Evolutionary conservation across 179 eudicot species (phyloP).

Genomic region (Camellia oleifera): DNA sequence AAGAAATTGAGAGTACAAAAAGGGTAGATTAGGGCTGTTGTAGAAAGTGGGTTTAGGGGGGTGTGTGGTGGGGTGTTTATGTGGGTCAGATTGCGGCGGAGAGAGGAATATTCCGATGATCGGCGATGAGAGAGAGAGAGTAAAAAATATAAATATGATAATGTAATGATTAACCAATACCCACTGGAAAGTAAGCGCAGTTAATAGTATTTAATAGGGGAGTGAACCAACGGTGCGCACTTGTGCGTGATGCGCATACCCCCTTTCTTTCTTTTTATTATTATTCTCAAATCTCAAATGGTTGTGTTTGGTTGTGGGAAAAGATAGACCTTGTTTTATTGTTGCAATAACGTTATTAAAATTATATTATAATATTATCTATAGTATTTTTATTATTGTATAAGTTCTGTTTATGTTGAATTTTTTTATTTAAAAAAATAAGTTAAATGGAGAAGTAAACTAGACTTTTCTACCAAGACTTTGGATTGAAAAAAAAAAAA

Average conservation of each 20-base stretch:
- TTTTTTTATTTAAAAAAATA: too few relatives aligned
- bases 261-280: not conserved
- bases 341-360: too few relatives aligned
- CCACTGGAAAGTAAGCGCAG: conserved; percentile 41
- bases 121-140: conserved; percentile 24
- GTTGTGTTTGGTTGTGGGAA: conserved; percentile 16
- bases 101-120: conserved; percentile 27
- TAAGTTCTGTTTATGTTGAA: too few relatives aligned
- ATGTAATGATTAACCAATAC: conserved; percentile 44
- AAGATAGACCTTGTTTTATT: not conserved
- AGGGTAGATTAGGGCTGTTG: conserved; percentile 11
- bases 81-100: conserved; percentile 30
- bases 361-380: too few relatives aligned
- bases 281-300: not conserved
- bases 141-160: conserved; percentile 32
- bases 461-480: too few relatives aligned
- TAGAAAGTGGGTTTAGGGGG: conserved; percentile 12
- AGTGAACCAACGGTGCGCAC: conserved; percentile 44
- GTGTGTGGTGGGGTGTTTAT: conserved; percentile 4
- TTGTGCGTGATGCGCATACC: conserved; percentile 50
- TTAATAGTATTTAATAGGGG: conserved; percentile 51
- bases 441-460: too few relatives aligned
- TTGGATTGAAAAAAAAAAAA: too few relatives aligned
- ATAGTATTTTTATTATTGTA: too few relatives aligned
- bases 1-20: conserved; percentile 1